A percentile compares a stretch with the other conserved stretches of the same genome.
phyloP scores from a whole-genome alignment of 1,284 basidiomycete genomes.

The Tilletia setariae region DNA sequence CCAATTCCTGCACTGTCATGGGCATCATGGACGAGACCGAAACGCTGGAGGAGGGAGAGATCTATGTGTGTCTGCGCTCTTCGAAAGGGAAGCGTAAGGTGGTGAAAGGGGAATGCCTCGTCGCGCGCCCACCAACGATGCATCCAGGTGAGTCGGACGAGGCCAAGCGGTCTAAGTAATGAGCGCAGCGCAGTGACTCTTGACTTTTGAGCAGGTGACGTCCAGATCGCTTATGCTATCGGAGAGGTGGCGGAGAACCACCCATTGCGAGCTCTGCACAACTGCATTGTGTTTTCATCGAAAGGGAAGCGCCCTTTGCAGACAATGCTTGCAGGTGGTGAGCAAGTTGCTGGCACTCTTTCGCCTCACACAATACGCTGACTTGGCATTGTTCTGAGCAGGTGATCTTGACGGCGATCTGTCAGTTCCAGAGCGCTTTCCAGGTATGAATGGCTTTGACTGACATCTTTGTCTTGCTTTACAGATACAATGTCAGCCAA shows the following conservation, averaged over 20 bases:
- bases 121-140: conserved; percentile 32
- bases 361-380: too few relatives aligned
- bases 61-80: conserved; percentile 28
- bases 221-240: conserved; percentile 29
- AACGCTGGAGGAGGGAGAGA: conserved; percentile 25
- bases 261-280: conserved; percentile 29
- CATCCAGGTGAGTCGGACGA: conserved; percentile 44
- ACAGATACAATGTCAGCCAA: conserved; percentile 58
- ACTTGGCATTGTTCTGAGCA: background rate
- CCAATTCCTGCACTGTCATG: conserved; percentile 66
- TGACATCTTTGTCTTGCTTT: conserved; percentile 27
- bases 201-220: too few relatives aligned
- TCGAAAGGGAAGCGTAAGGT: conserved; percentile 15
- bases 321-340: conserved; percentile 25
- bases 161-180: too few relatives aligned
- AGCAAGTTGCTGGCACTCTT: too few relatives aligned
- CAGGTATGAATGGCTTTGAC: too few relatives aligned
- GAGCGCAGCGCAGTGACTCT: too few relatives aligned
- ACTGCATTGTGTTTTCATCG: conserved; percentile 32
- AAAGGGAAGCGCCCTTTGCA: conserved; percentile 23
- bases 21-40: conserved; percentile 63
- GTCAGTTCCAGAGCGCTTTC: background rate
- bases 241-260: conserved; percentile 21
- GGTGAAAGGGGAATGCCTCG: conserved; percentile 29
- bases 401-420: conserved; percentile 33